A percentile compares a stretch with the other conserved stretches of the same genome.
phyloP scores from a whole-genome alignment of 352 stramenopile species.

The Pythium plurisporium region DNA sequence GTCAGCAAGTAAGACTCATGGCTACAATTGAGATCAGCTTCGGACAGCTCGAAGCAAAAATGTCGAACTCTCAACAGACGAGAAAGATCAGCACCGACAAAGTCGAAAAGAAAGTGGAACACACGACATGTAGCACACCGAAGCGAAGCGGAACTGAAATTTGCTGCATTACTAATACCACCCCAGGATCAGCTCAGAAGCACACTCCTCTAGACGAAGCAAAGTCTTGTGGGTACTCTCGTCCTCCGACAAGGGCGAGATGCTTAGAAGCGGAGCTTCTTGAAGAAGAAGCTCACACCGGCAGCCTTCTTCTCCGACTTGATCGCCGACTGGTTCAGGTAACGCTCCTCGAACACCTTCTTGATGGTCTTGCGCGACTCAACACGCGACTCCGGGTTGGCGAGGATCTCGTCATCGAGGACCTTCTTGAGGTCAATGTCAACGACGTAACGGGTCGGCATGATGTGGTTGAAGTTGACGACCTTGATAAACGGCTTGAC shows the following conservation, averaged over 20 bases:
- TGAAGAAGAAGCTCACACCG: constrained; percentile 98
- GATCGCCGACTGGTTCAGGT: constrained; percentile 92
- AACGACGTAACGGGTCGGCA: constrained; percentile 98
- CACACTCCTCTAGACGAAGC: constrained; percentile 18
- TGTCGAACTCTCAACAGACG: too few species aligned
- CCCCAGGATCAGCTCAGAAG: constrained; percentile 25
- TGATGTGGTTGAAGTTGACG: constrained; percentile 99
- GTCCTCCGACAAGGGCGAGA: not conserved
- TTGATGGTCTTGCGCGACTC: constrained; percentile 98
- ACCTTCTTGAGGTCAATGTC: constrained; percentile 99
- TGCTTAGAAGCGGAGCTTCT: constrained; percentile 99
- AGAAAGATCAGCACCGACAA: too few species aligned
- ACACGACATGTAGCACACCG: constrained; percentile 1
- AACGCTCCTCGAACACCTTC: constrained; percentile 98
- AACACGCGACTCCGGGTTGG: constrained; percentile 75
- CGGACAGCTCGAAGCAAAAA: too few species aligned
- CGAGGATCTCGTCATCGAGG: constrained; percentile 86
- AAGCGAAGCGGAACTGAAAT: constrained; percentile 28
- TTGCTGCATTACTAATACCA: constrained; percentile 34
- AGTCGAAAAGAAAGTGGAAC: too few species aligned
- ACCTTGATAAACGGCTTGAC: constrained; percentile 99
- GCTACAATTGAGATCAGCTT: too few species aligned
- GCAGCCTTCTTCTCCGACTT: constrained; percentile 98
- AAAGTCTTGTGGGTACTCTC: constrained; percentile 6
- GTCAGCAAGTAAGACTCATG: not conserved